Percentiles rank a stretch among this genome's conserved stretches.
phyloP scores from a whole-genome alignment of 23 red algal species.

The Pyropia yezoensis region DNA sequence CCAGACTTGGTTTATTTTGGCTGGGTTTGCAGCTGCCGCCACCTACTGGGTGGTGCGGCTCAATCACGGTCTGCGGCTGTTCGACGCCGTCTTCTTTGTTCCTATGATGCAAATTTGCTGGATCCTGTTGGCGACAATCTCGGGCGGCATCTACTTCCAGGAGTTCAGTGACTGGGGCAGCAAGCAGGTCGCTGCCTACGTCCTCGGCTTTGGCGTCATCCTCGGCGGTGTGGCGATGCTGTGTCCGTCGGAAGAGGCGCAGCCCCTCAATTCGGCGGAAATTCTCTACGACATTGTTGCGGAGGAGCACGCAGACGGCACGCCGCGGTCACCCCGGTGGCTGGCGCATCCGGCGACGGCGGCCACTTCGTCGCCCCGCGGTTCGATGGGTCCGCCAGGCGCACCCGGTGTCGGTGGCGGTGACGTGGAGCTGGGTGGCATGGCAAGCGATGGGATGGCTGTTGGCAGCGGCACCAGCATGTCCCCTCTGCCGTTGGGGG shows the following conservation, averaged over 20 bases:
- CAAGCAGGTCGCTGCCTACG: conserved; percentile 62
- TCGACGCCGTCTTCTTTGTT: conserved; percentile 75
- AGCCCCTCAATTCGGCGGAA: conserved; percentile 60
- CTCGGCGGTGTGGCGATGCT: conserved; percentile 62
- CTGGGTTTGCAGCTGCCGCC: conserved; percentile 69
- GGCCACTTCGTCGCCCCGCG: too few relatives aligned
- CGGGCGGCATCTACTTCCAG: conserved; percentile 80
- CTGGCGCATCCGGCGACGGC: too few relatives aligned
- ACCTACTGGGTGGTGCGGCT: conserved; percentile 75
- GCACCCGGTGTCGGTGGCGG: too few relatives aligned
- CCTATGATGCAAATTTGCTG: conserved; percentile 92
- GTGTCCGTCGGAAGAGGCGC: conserved; percentile 61
- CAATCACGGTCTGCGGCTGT: conserved; percentile 70
- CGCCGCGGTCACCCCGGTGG: too few relatives aligned
- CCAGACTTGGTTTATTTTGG: conserved; percentile 75
- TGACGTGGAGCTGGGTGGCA: too few relatives aligned
- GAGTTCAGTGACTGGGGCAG: conserved; percentile 71
- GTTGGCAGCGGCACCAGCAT: too few relatives aligned
- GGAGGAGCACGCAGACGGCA: conserved; percentile 24
- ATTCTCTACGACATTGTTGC: conserved; percentile 67
- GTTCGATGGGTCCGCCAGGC: too few relatives aligned
- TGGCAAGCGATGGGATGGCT: too few relatives aligned
- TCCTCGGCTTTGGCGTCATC: conserved; percentile 43
- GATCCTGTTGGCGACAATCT: conserved; percentile 75
- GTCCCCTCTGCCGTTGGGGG: too few relatives aligned